These are phyloP conservation scores for Datura wrightii DNA, from an alignment of 257 asterid species.

Conservation along the genomic window DNA sequence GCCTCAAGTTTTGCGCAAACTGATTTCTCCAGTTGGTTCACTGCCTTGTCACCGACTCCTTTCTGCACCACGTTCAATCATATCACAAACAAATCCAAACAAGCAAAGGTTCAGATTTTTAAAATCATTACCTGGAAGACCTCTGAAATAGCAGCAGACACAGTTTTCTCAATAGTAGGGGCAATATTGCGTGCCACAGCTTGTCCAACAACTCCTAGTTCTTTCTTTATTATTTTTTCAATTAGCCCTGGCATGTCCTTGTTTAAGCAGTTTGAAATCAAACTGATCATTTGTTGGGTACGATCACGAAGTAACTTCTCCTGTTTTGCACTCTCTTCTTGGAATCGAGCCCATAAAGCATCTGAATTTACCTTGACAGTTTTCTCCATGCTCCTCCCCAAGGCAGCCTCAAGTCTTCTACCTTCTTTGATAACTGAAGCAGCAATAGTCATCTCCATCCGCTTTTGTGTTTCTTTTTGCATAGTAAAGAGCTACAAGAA, in stretches of 20 bases:
- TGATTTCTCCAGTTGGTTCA: conserved; percentile 83
- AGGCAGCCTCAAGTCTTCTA: conserved; percentile 61
- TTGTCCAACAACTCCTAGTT: conserved; percentile 69
- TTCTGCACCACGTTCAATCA: conserved; percentile 60
- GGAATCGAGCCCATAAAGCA: too few species aligned
- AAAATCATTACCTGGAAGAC: conserved; percentile 68
- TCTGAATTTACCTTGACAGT: too few species aligned
- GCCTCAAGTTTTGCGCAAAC: conserved; percentile 81
- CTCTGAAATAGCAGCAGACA: conserved; percentile 66
- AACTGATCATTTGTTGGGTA: conserved; percentile 59
- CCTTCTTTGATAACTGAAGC: conserved; percentile 80
- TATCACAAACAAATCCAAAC: not conserved
- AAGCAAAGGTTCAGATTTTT: not conserved
- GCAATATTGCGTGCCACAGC: conserved; percentile 68
- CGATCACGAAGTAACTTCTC: conserved; percentile 51
- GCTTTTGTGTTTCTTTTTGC: conserved; percentile 74
- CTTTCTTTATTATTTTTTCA: conserved; percentile 81
- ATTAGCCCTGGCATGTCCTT: conserved; percentile 76
- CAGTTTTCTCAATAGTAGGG: conserved; percentile 75
- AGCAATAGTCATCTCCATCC: conserved; percentile 64
- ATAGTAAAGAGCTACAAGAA: conserved; percentile 53
- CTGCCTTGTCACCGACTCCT: conserved; percentile 91
- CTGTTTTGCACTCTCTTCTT: too few species aligned
- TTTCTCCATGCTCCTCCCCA: too few species aligned
- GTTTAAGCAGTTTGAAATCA: conserved; percentile 66